Percentiles rank a stretch among this genome's conserved stretches.
Evolutionary conservation across 2,329 filamentous ascomycete genomes (phyloP).

Genomic region (Juglanconis oblonga): DNA sequence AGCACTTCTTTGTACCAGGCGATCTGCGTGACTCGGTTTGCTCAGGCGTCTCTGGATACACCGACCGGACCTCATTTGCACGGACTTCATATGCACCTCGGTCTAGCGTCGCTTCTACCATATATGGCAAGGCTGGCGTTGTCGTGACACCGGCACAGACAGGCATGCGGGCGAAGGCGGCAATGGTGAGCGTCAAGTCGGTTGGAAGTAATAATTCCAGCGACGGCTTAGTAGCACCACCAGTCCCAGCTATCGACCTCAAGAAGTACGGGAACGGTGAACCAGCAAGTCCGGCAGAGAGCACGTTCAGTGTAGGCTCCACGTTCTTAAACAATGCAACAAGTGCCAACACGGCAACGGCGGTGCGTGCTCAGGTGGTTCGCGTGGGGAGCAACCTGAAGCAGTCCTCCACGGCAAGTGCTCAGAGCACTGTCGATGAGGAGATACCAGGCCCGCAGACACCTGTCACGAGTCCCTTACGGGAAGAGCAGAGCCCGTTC

Average conservation of each 20-base stretch:
- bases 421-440: conserved; percentile 24
- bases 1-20: conserved; percentile 90
- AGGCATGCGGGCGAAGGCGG: conserved; percentile 82
- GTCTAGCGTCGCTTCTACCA: conserved; percentile 83
- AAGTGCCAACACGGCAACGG: conserved; percentile 50
- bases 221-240: conserved; percentile 57
- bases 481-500: conserved; percentile 56
- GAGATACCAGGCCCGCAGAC: conserved; percentile 30
- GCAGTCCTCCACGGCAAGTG: conserved; percentile 38
- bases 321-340: conserved; percentile 66
- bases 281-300: conserved; percentile 51
- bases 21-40: conserved; percentile 90
- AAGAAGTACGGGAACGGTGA: conserved; percentile 50
- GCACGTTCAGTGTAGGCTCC: conserved; percentile 65
- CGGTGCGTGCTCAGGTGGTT: conserved; percentile 56
- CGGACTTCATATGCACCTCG: conserved; percentile 57
- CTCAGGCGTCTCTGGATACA: conserved; percentile 67
- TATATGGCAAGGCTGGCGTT: conserved; percentile 88
- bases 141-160: conserved; percentile 81
- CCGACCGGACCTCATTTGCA: conserved; percentile 60
- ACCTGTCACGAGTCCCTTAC: conserved; percentile 48
- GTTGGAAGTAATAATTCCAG: conserved; percentile 52
- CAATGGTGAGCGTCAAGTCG: conserved; percentile 88
- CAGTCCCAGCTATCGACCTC: conserved; percentile 70
- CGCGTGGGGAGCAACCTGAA: conserved; percentile 53